Evolutionary conservation across 2,329 filamentous ascomycete genomes (phyloP).

Genomic region (Dactylonectria estremocensis): DNA sequence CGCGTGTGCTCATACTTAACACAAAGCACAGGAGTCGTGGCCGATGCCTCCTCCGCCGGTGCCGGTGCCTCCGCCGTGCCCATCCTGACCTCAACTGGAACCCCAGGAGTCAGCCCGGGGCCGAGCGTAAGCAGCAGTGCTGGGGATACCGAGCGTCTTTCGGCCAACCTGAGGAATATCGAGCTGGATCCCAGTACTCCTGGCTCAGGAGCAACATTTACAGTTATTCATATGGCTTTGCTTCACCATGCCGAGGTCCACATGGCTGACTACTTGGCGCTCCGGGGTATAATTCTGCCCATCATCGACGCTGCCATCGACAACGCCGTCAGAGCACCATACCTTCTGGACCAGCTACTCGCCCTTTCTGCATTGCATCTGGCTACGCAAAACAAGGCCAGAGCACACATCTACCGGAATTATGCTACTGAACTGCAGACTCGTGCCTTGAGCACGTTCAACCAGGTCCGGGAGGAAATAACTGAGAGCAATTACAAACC

Average conservation of each 20-base stretch:
- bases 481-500: conserved; percentile 48
- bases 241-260: conserved; percentile 3
- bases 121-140: background rate
- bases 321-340: conserved; percentile 3
- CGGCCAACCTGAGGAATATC: background rate
- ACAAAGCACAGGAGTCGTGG: background rate
- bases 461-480: conserved; percentile 32
- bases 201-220: background rate
- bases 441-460: conserved; percentile 51
- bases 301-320: background rate
- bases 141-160: background rate
- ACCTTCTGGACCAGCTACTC: conserved; percentile 48
- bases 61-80: background rate
- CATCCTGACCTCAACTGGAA: background rate
- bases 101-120: background rate
- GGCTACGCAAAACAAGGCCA: conserved; percentile 13
- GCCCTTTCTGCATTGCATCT: conserved; percentile 57
- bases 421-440: conserved; percentile 56
- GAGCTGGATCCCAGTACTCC: background rate
- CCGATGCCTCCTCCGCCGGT: background rate
- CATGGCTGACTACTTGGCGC: conserved; percentile 3
- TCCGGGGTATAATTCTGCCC: background rate
- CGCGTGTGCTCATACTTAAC: conserved; percentile 46
- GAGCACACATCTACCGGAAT: conserved; percentile 43
- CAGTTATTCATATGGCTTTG: background rate